These are phyloP conservation scores for Globisporangium iwayamae DNA, from an alignment of 352 stramenopile species.

Conservation along the genomic window DNA sequence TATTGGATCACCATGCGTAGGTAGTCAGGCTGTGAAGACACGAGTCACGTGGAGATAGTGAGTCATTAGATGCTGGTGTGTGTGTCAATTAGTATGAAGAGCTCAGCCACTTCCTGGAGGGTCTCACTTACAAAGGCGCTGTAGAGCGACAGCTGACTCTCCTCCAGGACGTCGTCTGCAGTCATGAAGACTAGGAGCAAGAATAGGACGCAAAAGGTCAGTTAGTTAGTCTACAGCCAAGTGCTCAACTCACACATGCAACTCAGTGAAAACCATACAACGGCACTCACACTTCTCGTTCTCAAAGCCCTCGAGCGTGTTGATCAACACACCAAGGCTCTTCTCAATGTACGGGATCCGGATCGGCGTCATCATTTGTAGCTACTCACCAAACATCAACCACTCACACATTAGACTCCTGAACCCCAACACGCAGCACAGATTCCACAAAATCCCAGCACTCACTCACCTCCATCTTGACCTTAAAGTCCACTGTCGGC, in stretches of 20 bases:
- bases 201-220: not conserved
- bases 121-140: conserved; percentile 64
- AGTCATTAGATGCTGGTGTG: not conserved
- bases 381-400: conserved; percentile 20
- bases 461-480: conserved; percentile 71
- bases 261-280: too few relatives aligned
- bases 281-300: conserved; percentile 63
- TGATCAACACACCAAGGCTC: conserved; percentile 66
- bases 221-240: not conserved
- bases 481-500: conserved; percentile 59
- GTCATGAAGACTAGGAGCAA: conserved; percentile 68
- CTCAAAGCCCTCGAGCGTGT: conserved; percentile 76
- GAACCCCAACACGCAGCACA: not conserved
- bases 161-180: conserved; percentile 77
- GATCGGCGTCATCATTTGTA: conserved; percentile 88
- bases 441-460: not conserved
- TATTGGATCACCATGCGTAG: conserved; percentile 88
- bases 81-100: too few relatives aligned
- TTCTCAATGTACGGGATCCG: conserved; percentile 86
- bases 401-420: not conserved
- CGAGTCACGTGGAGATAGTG: not conserved
- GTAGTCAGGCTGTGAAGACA: conserved; percentile 58
- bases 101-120: not conserved
- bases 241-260: not conserved
- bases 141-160: conserved; percentile 77